A percentile compares a stretch with the other conserved stretches of the same genome.
Conservation (phyloP, 2,329 filamentous ascomycete species). For the Trichoderma hamatum region DNA sequence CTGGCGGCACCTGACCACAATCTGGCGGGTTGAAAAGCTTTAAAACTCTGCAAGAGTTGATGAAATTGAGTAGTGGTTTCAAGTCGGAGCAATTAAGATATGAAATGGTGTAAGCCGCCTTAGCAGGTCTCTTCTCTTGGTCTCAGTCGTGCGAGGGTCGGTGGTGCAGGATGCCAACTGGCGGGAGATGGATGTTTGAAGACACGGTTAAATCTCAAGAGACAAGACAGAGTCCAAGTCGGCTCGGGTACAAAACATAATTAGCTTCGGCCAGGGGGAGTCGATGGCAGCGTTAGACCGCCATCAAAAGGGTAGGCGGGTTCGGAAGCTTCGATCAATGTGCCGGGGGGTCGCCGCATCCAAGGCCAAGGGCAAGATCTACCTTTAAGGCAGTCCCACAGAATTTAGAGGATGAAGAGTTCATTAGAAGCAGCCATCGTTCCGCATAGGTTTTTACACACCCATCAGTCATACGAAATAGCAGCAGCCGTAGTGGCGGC, state of each 20-base stretch:
- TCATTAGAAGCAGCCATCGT: constrained; percentile 6
- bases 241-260: background rate
- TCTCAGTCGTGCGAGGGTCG: constrained; percentile 2
- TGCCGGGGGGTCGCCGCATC: constrained; percentile 6
- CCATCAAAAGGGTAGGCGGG: constrained; percentile 2
- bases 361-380: constrained; percentile 9
- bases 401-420: background rate
- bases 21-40: background rate
- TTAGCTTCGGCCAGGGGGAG: background rate
- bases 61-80: background rate
- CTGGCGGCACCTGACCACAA: background rate
- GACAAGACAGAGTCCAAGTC: background rate
- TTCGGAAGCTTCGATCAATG: background rate
- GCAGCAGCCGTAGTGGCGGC: background rate
- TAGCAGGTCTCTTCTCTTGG: background rate
- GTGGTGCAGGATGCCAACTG: background rate
- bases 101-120: background rate
- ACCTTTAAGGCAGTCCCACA: background rate
- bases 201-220: constrained; percentile 11
- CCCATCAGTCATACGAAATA: constrained; percentile 9
- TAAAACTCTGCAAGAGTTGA: background rate
- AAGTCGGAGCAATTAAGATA: background rate
- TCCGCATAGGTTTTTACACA: constrained; percentile 11
- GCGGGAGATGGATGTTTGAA: constrained; percentile 8
- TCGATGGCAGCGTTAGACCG: background rate